These are phyloP conservation scores for Candida suzukii DNA, from an alignment of 805 yeast species.

Conservation along the genomic window DNA sequence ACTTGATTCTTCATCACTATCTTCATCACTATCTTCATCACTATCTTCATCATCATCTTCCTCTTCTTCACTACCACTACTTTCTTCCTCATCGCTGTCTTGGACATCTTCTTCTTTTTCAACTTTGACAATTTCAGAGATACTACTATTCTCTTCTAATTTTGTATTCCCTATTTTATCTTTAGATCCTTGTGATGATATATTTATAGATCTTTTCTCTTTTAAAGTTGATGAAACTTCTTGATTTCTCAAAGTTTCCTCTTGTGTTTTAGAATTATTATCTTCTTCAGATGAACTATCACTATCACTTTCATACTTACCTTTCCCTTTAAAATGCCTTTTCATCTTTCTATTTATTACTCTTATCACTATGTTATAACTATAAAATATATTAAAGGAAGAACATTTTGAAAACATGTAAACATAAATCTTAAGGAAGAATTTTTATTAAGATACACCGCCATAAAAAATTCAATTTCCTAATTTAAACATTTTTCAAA, in stretches of 20 bases:
- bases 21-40: neutral
- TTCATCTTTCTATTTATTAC: neutral
- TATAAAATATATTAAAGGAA: neutral
- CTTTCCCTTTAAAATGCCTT: constrained; percentile 2
- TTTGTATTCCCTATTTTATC: neutral
- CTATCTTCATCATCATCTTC: neutral
- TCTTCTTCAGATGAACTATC: constrained; percentile 3
- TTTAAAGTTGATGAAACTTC: too few species aligned
- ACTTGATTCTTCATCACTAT: neutral
- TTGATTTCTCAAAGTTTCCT: neutral
- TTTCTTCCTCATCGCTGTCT: neutral
- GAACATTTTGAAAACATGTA: too few species aligned
- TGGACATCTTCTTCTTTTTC: neutral
- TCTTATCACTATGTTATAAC: neutral
- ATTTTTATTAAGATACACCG: too few species aligned
- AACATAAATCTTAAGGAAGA: too few species aligned
- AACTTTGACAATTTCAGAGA: neutral
- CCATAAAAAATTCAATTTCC: too few species aligned
- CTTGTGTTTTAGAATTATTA: too few species aligned
- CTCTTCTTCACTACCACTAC: neutral
- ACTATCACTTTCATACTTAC: neutral
- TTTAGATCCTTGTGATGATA: too few species aligned
- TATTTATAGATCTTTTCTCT: neutral
- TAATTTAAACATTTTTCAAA: too few species aligned
- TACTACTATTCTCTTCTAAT: neutral